Conservation (phyloP, 1,284 basidiomycete genomes). For the Amylostereum chailletii region DNA sequence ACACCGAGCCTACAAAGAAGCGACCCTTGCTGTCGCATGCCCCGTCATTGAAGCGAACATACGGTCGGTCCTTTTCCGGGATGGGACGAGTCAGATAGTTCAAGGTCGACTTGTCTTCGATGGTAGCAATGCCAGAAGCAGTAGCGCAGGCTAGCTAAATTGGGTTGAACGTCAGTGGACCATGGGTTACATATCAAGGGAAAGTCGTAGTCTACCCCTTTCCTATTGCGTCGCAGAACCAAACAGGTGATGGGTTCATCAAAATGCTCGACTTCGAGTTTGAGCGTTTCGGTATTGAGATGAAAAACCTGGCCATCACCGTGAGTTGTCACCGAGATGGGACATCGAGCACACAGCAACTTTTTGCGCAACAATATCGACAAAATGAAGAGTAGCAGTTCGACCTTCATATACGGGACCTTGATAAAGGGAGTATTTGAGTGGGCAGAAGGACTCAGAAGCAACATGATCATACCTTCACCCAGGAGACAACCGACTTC, state of each 20-base stretch:
- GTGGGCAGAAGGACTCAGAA: not conserved
- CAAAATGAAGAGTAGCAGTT: conserved; percentile 51
- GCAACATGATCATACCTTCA: conserved; percentile 37
- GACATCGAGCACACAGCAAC: conserved; percentile 19
- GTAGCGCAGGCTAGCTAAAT: conserved; percentile 47
- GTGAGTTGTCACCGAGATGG: not conserved
- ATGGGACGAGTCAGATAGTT: conserved; percentile 43
- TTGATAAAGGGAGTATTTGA: conserved; percentile 17
- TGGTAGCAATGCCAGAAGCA: conserved; percentile 41
- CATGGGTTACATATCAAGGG: not conserved
- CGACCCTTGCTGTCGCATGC: conserved; percentile 56
- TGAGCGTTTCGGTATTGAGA: conserved; percentile 31
- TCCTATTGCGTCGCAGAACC: conserved; percentile 34
- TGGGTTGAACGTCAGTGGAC: conserved; percentile 1
- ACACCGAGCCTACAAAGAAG: conserved; percentile 57
- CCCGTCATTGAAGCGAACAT: conserved; percentile 63
- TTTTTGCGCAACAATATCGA: conserved; percentile 54
- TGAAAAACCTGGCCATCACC: conserved; percentile 39
- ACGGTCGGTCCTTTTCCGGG: conserved; percentile 26
- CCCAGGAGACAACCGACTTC: conserved; percentile 51
- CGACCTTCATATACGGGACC: conserved; percentile 53
- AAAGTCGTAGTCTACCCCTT: conserved; percentile 31
- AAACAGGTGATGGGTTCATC: conserved; percentile 46
- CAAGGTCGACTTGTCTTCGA: conserved; percentile 33
- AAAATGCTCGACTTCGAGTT: conserved; percentile 37